Evolutionary conservation across 1,284 basidiomycete genomes (phyloP).

Genomic region (Malassezia equina): DNA sequence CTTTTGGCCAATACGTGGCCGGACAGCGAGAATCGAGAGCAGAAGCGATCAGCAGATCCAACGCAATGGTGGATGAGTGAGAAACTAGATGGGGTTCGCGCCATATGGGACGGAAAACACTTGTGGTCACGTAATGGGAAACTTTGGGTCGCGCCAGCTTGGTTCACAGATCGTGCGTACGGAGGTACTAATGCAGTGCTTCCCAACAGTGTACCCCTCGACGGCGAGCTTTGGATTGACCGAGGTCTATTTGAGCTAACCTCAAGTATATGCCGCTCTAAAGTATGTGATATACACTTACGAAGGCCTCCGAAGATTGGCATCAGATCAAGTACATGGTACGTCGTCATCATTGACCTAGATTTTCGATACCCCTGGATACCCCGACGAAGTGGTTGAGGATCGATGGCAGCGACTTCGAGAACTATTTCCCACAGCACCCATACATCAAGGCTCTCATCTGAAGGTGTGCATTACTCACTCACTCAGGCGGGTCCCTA

Average conservation of each 20-base stretch:
- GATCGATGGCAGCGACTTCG: slow-evolving; percentile 54
- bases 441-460: slow-evolving; percentile 18
- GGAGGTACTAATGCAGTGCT: slow-evolving; percentile 50
- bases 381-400: slow-evolving; percentile 54
- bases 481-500: slow-evolving; percentile 3
- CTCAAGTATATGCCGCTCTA: slow-evolving; percentile 24
- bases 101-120: slow-evolving; percentile 57
- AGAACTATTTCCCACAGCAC: slow-evolving; percentile 52
- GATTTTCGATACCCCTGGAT: slow-evolving; percentile 61
- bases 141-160: slow-evolving; percentile 56
- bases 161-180: slow-evolving; percentile 57
- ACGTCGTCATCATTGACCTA: slow-evolving; percentile 30
- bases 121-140: slow-evolving; percentile 59
- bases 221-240: slow-evolving; percentile 53
- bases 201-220: slow-evolving; percentile 56
- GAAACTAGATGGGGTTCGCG: slow-evolving; percentile 51
- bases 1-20: slow-evolving; percentile 57
- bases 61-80: slow-evolving; percentile 62
- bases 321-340: slow-evolving; percentile 58
- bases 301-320: slow-evolving; percentile 52
- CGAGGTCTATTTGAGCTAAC: slow-evolving; percentile 32
- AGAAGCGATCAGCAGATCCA: slow-evolving; percentile 50
- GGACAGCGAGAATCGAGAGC: slow-evolving; percentile 2
- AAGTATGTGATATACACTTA: slow-evolving; percentile 24
- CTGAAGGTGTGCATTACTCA: slow-evolving; percentile 46